These are phyloP conservation scores for Tricholoma sp. DNA, from an alignment of 768 basidiomycete genomes.

Conservation along the genomic window DNA sequence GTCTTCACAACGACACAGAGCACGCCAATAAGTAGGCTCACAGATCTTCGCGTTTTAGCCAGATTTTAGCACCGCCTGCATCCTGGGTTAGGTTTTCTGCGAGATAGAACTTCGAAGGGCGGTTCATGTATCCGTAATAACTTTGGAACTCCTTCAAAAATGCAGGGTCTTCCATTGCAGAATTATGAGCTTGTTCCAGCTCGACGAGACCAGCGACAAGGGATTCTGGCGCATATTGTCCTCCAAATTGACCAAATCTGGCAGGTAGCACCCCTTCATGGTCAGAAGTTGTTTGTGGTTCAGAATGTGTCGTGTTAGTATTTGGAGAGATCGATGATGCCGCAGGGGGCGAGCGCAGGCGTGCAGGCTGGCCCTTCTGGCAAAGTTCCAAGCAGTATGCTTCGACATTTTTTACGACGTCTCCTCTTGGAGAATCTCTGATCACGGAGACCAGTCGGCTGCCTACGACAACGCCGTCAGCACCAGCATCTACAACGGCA, in stretches of 20 bases:
- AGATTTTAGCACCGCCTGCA: constrained; percentile 91
- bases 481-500: constrained; percentile 73
- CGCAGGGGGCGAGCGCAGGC: constrained; percentile 26
- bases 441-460: constrained; percentile 79
- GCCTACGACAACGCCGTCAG: constrained; percentile 91
- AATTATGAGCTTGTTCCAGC: constrained; percentile 86
- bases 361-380: constrained; percentile 33
- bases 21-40: constrained; percentile 25
- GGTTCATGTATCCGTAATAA: constrained; percentile 90
- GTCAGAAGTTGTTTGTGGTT: constrained; percentile 28
- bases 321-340: constrained; percentile 18
- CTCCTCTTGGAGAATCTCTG: constrained; percentile 47
- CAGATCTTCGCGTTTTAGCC: constrained; percentile 96
- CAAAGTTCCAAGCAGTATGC: constrained; percentile 73
- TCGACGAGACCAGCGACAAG: constrained; percentile 91
- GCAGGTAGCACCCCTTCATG: constrained; percentile 53
- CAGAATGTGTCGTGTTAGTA: constrained; percentile 23
- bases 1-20: constrained; percentile 4
- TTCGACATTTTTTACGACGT: constrained; percentile 50
- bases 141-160: constrained; percentile 92
- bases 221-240: constrained; percentile 96
- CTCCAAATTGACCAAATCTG: constrained; percentile 93
- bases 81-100: constrained; percentile 88
- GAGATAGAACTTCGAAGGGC: constrained; percentile 87
- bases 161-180: constrained; percentile 79